Conservation (phyloP, 2,329 filamentous ascomycete species). For the Calonectria pauciramosa region DNA sequence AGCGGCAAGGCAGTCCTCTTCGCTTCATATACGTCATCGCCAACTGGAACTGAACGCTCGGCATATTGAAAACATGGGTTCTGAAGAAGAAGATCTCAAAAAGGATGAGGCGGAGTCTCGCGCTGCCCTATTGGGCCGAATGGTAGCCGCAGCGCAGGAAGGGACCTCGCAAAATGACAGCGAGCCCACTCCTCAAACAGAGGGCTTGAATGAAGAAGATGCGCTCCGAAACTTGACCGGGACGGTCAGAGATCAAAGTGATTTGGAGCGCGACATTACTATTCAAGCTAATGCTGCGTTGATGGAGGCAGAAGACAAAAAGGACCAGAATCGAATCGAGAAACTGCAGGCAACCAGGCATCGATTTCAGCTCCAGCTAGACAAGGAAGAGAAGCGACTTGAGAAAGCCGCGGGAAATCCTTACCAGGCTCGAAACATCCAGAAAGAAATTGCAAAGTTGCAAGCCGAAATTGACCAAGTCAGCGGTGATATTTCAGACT, state of each 20-base stretch:
- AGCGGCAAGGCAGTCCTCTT: too few species aligned
- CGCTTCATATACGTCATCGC: background rate
- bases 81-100: slow-evolving; percentile 39
- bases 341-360: slow-evolving; percentile 67
- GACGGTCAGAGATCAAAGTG: slow-evolving; percentile 86
- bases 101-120: slow-evolving; percentile 42
- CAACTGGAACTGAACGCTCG: background rate
- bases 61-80: slow-evolving; percentile 40
- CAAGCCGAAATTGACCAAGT: slow-evolving; percentile 75
- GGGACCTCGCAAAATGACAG: slow-evolving; percentile 31
- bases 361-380: slow-evolving; percentile 76
- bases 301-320: slow-evolving; percentile 73
- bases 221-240: slow-evolving; percentile 74
- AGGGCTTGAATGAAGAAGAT: slow-evolving; percentile 68
- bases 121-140: slow-evolving; percentile 44
- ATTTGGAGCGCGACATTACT: slow-evolving; percentile 89
- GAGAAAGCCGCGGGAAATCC: slow-evolving; percentile 60
- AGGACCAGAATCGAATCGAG: slow-evolving; percentile 73
- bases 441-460: slow-evolving; percentile 76
- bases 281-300: slow-evolving; percentile 71
- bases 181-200: slow-evolving; percentile 30
- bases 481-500: slow-evolving; percentile 82
- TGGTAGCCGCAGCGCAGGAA: slow-evolving; percentile 50
- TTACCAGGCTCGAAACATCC: slow-evolving; percentile 68
- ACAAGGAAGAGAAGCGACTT: slow-evolving; percentile 64